Base-by-base conservation (phyloP, 345 rosid species). In the Lepidium sativum region DNA sequence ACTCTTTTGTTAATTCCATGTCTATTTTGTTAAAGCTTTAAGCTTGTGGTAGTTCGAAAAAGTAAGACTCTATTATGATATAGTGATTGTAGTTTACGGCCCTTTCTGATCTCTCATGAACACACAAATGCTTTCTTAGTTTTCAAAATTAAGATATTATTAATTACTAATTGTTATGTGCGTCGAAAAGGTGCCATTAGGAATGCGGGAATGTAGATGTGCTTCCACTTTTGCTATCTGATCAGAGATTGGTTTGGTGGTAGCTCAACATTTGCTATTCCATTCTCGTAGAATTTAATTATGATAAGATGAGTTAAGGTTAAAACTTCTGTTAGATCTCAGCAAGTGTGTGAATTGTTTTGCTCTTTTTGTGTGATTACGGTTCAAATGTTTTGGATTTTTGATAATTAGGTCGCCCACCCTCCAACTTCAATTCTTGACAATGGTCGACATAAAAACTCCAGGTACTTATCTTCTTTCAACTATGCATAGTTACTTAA, bases 391-490 rank as follows among this genome's bases (percentile, higher is more conserved):
- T 38, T 55, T 77, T 48, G 9, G 6, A 34, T 6, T 59, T 65
- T 34, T 59, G 31, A 65, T 48, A 7, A 64, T 31, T 68, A 85
- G 97, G 92, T 71, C 76, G 69, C 80, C 65, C 64, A 80, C n/a
- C 66, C 86, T 23, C 62, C 88, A 52, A 76, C 83, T 68, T 75
- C 85, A 32, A 61, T 73, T 67, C 60, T 87, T 50, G 88, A 86
- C 58, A 74, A 78, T 38, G 78, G 75, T 78, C 95, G 91, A 18
- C 62, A 66, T 65, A 84, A 79, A 68, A 72, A 63, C 67, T 32
- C 58, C 12, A 86, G 96, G 97, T 91, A 71, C 41, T 14, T 23
- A 62, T 32, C 21, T 47, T 51, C 53, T 16, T 33, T 25, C 43
- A 13, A 15, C 34, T 25, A 27, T 39, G 51, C 34, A 44, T 25